Percentiles rank a stretch among this genome's conserved stretches.
These are phyloP conservation scores for Corchorus capsularis DNA, from an alignment of 345 rosid genomes.

Conservation along the genomic window DNA sequence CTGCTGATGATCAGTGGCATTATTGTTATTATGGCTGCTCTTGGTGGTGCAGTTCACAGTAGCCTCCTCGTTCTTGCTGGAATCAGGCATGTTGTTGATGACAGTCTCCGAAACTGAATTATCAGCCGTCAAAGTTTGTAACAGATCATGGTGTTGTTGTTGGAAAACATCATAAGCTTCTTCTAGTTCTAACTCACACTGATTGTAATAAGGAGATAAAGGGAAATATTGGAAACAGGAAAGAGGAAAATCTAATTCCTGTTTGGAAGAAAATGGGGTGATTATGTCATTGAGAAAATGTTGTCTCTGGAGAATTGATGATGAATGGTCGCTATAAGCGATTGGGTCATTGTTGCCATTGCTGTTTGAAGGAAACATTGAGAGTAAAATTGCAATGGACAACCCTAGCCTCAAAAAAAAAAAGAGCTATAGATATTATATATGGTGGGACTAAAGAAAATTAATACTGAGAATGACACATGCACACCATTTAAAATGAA, in stretches of 20 bases:
- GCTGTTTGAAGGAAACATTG: conserved; percentile 46
- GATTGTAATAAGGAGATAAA: conserved; percentile 40
- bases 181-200: conserved; percentile 36
- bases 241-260: conserved; percentile 32
- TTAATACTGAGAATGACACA: conserved; percentile 31
- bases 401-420: conserved; percentile 23
- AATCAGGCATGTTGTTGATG: conserved; percentile 33
- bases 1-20: not conserved
- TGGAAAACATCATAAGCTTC: conserved; percentile 31
- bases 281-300: conserved; percentile 10
- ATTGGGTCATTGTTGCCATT: conserved; percentile 36
- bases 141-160: conserved; percentile 31
- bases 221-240: conserved; percentile 46
- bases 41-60: conserved; percentile 3
- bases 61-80: conserved; percentile 19
- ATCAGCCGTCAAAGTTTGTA: conserved; percentile 25
- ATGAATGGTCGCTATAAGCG: conserved; percentile 41
- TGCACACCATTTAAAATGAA: not conserved
- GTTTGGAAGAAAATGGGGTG: conserved; percentile 34
- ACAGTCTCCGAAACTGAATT: conserved; percentile 27
- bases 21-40: not conserved
- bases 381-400: conserved; percentile 25
- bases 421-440: not conserved
- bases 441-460: conserved; percentile 21
- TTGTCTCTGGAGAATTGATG: conserved; percentile 17